Percentiles rank a stretch among this genome's conserved stretches.
These are phyloP conservation scores for Magnaporthiopsis poae DNA, from an alignment of 2,329 filamentous ascomycete genomes.

Conservation along the genomic window DNA sequence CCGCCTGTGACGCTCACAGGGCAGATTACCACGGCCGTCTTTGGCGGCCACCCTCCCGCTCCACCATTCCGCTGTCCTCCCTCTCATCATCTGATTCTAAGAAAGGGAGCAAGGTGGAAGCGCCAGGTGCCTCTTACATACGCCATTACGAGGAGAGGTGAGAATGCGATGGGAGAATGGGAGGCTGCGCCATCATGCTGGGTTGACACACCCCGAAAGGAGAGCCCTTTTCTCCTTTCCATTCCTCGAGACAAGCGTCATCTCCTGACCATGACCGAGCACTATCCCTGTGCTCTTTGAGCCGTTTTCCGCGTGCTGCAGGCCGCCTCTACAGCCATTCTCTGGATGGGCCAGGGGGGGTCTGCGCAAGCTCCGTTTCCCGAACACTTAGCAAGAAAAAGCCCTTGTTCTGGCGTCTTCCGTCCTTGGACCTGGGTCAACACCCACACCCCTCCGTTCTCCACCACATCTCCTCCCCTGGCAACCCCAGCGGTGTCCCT, in stretches of 20 bases:
- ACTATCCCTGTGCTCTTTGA: not conserved
- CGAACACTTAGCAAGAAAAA: not conserved
- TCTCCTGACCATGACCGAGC: too few relatives aligned
- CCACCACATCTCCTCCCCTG: not conserved
- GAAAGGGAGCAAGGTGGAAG: not conserved
- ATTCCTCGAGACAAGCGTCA: not conserved
- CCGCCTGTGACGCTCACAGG: not conserved
- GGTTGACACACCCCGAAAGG: not conserved
- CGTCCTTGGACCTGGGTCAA: not conserved
- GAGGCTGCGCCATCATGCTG: not conserved
- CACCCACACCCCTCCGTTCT: not conserved
- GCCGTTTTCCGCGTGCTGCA: not conserved
- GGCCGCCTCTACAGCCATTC: not conserved
- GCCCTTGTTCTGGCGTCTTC: not conserved
- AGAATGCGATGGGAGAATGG: not conserved
- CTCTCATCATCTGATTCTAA: not conserved
- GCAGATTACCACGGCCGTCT: not conserved
- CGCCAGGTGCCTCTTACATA: not conserved
- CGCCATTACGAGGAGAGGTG: not conserved
- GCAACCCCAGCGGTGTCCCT: not conserved
- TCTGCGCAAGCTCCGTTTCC: not conserved
- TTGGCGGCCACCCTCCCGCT: not conserved
- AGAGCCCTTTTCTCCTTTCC: not conserved
- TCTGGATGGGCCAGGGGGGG: not conserved
- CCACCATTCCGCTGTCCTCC: not conserved